Evolutionary conservation across 495 filamentous ascomycete species (phyloP), one percentile per base, ranked within the genome.

Genomic region (Lophiotrema nucula): DNA sequence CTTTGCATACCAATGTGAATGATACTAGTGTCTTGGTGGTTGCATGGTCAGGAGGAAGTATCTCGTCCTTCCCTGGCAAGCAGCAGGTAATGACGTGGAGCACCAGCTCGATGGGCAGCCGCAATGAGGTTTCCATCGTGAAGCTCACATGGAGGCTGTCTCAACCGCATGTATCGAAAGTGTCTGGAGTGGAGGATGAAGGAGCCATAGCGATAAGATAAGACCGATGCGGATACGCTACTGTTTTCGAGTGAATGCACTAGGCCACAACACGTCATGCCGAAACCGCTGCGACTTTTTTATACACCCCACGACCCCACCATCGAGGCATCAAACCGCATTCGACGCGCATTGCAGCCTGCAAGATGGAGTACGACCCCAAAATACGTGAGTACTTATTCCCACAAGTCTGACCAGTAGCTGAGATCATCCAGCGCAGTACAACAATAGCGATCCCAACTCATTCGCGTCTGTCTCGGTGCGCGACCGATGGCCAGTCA

Each of bases 391-490:
- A 35, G 70, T 47, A 37, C 66, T 16, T 58, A 15, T 1, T 21
- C 1, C 18, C 18, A 4, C 22, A n/a, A 18, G 4, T 42, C 53
- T 25, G 31, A 24, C 4, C 11, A 10, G 33, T 21, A 46, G 27
- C 58, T 58, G 47, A 56, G 31, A 15, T 5, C 27, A 19, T 23
- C 19, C 21, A 97, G 90, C 86, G n/a, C 83, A 80, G 44, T 92
- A 86, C 68, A 76, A 74, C 53, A 97, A 89, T 47, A 81, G 83
- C 56, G 90, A 97, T 77, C 82, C 80, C 64, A 88, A 78, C 15
- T 97, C 91, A 49, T 97, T 97, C 67, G 93, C 88, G 47, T 92
- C 83, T 66, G 65, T 84, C 59, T 93, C 92, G 18, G 90, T 85
- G 21, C 79, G 85, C 60, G 86, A 91, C 38, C 81, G 93, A 67